Conservation (phyloP, 805 yeast genomes). For the Kurtzmaniella fragi region DNA sequence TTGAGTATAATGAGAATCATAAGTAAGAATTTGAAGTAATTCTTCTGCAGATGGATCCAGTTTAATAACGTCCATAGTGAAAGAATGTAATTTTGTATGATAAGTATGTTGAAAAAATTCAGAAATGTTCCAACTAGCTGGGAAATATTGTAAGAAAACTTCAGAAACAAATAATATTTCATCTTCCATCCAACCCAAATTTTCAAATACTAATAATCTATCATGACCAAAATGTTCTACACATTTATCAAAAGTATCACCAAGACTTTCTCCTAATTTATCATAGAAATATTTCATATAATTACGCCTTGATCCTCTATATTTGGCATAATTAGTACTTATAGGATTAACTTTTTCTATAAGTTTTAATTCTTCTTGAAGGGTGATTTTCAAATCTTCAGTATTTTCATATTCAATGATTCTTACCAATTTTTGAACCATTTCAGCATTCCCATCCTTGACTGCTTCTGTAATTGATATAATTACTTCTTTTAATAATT, state of each 20-base stretch:
- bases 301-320: constrained; percentile 42
- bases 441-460: constrained; percentile 59
- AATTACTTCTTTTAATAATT: constrained; percentile 58
- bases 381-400: constrained; percentile 56
- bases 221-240: constrained; percentile 45
- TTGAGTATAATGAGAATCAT: constrained; percentile 60
- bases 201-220: constrained; percentile 57
- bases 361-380: constrained; percentile 27
- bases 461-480: constrained; percentile 68
- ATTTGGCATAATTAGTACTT: constrained; percentile 22
- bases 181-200: constrained; percentile 78
- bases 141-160: constrained; percentile 56
- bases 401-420: constrained; percentile 76
- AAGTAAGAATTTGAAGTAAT: constrained; percentile 68
- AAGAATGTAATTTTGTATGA: constrained; percentile 57
- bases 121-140: constrained; percentile 70
- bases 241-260: constrained; percentile 65
- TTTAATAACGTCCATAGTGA: constrained; percentile 60
- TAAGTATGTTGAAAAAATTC: constrained; percentile 58
- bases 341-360: constrained; percentile 9
- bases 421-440: constrained; percentile 68
- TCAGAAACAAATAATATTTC: constrained; percentile 66
- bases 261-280: constrained; percentile 54
- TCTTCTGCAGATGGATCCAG: constrained; percentile 77
- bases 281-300: constrained; percentile 59